Base-by-base conservation (phyloP, 345 rosid genomes). In the Mercurialis annua region DNA sequence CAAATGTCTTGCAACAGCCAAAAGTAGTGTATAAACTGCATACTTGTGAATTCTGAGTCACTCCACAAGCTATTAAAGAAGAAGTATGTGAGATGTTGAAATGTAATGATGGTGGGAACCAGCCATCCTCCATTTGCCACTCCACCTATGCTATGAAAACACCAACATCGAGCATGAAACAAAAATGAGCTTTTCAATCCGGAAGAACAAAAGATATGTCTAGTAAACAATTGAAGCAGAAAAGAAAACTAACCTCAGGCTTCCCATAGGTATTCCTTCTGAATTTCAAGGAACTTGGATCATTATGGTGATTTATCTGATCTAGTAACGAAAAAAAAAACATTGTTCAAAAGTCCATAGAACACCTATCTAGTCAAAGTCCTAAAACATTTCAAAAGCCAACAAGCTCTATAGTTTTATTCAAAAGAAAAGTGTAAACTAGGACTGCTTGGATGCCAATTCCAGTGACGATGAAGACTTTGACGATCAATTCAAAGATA, bases 21-120 rank as follows among this genome's bases (percentile, higher is more conserved):
- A 33, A 55, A 21, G 10, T 23, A 38, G 2, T 23, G 14, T 9
- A 33, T 24, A 62, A 50, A 73, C 52, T 36, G 70, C 86, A 71
- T 66, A 89, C 98, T 0, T 80, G 86, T 26, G 74, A 84, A 82
- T 82, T 74, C 17, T 76, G 42, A 29, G 97, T 88, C 72, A 92
- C 85, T 31, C 96, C 98, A 62, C 97, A 95, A 43, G 92, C 97
- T 69, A 92, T 82, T 64, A 95, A 79, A 20, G 93, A 86, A 68
- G 86, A 69, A 47, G 97, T 88, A 66, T 95, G 99, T 0, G 98
- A 95, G 64, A 94, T 79, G 68, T 88, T 92, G 77, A 95, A 95
- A 59, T 84, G 93, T 77, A 92, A 59, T 11, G 84, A 86, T 0
- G 75, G 83, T 0, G 56, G 72, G 27, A 55, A 47, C 46, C 70